phyloP scores from a whole-genome alignment of 441 rosid genomes.

The Aleurites moluccanus region DNA sequence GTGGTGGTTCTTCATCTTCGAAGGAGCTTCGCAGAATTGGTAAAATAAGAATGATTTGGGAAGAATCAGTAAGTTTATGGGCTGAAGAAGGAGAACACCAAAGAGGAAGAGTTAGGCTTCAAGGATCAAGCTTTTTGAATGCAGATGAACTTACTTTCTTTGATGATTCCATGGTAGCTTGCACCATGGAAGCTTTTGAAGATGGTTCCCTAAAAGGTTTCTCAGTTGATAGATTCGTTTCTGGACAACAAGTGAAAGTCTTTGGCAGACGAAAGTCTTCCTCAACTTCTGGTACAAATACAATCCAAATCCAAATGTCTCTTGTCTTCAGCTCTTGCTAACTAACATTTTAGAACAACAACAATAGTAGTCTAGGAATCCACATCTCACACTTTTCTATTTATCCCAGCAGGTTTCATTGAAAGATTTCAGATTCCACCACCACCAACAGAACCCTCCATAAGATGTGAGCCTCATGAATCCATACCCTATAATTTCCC shows the following conservation, averaged over 20 bases:
- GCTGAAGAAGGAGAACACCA: constrained; percentile 85
- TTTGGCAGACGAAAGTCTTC: constrained; percentile 75
- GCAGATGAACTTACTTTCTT: constrained; percentile 84
- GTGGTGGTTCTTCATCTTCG: too few species aligned
- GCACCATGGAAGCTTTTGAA: constrained; percentile 81
- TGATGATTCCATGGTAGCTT: constrained; percentile 81
- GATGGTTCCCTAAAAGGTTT: constrained; percentile 81
- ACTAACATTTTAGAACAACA: constrained; percentile 10
- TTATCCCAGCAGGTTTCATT: constrained; percentile 47
- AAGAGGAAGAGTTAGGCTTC: constrained; percentile 73
- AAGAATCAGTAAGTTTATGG: constrained; percentile 94
- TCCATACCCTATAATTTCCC: background rate
- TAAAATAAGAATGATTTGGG: constrained; percentile 89
- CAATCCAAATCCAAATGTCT: too few species aligned
- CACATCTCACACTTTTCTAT: constrained; percentile 20
- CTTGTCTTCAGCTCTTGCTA: background rate
- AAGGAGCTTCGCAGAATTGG: constrained; percentile 83
- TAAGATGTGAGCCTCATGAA: constrained; percentile 46
- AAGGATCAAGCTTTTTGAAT: constrained; percentile 75
- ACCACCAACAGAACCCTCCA: constrained; percentile 48
- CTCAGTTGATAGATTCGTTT: constrained; percentile 77
- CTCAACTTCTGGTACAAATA: constrained; percentile 41
- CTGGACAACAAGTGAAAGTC: constrained; percentile 85
- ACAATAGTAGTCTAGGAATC: constrained; percentile 22
- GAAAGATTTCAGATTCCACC: constrained; percentile 62